Conservation (phyloP, 2,329 filamentous ascomycete species). For the Aspergillus sp. region DNA sequence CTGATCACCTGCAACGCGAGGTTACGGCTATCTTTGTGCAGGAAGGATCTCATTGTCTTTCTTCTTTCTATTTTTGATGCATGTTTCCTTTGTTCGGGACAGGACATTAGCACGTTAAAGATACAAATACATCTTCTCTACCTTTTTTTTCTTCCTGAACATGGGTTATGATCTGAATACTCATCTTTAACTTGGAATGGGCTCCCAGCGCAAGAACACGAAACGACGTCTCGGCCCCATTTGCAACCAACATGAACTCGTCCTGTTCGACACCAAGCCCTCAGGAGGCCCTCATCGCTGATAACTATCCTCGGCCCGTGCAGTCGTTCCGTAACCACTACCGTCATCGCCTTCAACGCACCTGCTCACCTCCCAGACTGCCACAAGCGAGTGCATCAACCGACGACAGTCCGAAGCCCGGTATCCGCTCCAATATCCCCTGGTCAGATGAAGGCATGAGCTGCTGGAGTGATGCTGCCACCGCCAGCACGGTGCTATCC, state of each 20-base stretch:
- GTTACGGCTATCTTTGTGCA: background rate
- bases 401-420: background rate
- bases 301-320: background rate
- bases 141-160: background rate
- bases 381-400: background rate
- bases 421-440: background rate
- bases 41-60: background rate
- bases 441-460: background rate
- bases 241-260: background rate
- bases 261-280: background rate
- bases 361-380: background rate
- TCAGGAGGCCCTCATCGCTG: background rate
- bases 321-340: background rate
- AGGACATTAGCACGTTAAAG: background rate
- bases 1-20: background rate
- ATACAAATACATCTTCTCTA: background rate
- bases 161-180: background rate
- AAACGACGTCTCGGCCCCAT: background rate
- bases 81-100: background rate
- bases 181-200: background rate
- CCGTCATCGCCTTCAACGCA: background rate
- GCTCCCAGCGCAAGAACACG: background rate
- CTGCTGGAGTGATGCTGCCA: conserved; percentile 17
- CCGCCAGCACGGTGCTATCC: conserved; percentile 15
- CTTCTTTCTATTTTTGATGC: background rate